Base-by-base conservation (phyloP, 768 basidiomycete genomes). In the Coprinopsis strossmayeri region DNA sequence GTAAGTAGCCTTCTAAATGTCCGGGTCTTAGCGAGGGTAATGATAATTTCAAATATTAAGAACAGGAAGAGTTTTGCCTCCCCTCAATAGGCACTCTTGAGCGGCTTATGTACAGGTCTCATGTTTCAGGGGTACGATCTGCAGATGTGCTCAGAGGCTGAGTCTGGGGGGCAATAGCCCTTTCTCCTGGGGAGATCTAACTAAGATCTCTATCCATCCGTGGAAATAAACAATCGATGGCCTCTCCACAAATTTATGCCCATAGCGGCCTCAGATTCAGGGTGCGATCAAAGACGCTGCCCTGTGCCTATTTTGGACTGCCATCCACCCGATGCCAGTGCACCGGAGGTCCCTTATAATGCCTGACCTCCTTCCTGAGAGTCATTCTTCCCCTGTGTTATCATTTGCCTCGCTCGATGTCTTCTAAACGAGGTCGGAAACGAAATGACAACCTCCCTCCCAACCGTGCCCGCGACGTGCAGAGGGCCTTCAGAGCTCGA, bases 391-490 rank as follows among this genome's bases (percentile, higher is more conserved):
- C 55, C 43, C 61, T 58, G 61, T 39, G 35, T 52, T 53, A 55
- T 59, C 61, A 57, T 53, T 60, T 58, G 60, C 57, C 58, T 60
- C 61, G 56, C 55, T 63, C 59, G 49, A 89, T 87, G 85, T 89
- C 87, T 58, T 89, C 87, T 53, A 91, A 90, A 69, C 82, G 89
- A 59, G 90, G 89, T 53, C 79, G 89, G 59, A 91, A 91, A 60
- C 73, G 88, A 62, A 85, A 87, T 65, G 83, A 87, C 64, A 83
- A 78, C 59, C 77, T 87, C 39, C 84, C 86, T 50, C 84, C 84
- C 3, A 86, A 86, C 58, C 80, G 90, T 53, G 90, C 91, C 24
- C 72, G 91, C 50, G 91, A 93, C 59, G 88, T 92, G 15, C 91
- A 94, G 62, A 70, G 91, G 60, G 91, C 90, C 7, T 94, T 93